Base-by-base conservation (phyloP, 2,329 filamentous ascomycete species). In the Botryotinia convoluta region DNA sequence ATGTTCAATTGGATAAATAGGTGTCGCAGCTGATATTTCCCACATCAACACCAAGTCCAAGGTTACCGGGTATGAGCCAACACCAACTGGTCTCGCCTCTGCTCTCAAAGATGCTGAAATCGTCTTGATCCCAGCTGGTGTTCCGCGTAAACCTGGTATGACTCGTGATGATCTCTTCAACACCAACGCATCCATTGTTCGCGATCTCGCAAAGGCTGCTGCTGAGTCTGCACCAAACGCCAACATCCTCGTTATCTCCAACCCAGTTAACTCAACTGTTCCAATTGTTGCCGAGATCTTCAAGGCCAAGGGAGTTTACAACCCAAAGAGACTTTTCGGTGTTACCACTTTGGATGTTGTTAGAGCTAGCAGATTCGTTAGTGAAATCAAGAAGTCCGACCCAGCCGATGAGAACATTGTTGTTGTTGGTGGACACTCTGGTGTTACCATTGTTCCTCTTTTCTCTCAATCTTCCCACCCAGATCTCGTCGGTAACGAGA, bases 131-230 rank as follows among this genome's bases (percentile, higher is more conserved):
- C 96, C 96, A 70, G 96, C 96, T 82, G 96, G 96, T 81, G 97
- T 99, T 89, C 96, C 96, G 82, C 94, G 96, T 97, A 98, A 98
- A 89, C 96, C 96, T 80, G 96, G 96, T 81, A 99, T 99, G 96
- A 98, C 93, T 84, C 94, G 96, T 86, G 96, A 99, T 81, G 96
- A 98, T 83, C 93, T 99, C 74, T 99, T 99, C 92, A 98, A 98
- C 87, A 97, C 98, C 88, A 99, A 99, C 84, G 96, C 96, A 75
- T 93, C 95, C 80, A 99, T 99, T 82, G 96, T 99, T 82, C 94
- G 96, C 86, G 94, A 93, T 79, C 89, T 99, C 78, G 92, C 97
- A 80, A 92, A 97, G 87, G 91, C 93, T 71, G 90, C 94, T 80
- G 94, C 95, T 79, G 91, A 98, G 83, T 90, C 92, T 81, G 91